These are phyloP conservation scores for Termitomyces sp. DNA, from an alignment of 768 basidiomycete species.

Conservation along the genomic window DNA sequence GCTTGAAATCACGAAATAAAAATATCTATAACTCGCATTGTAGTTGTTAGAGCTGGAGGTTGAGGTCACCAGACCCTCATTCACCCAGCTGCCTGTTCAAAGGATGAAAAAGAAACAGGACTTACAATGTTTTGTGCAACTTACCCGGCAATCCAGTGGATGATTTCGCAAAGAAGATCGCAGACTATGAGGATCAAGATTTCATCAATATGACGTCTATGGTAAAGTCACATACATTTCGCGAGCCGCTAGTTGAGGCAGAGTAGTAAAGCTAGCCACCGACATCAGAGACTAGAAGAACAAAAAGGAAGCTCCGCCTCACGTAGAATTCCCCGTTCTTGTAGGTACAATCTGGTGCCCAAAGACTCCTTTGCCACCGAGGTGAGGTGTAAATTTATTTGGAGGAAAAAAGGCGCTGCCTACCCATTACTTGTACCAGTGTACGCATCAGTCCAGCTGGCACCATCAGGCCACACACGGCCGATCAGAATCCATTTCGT, in stretches of 20 bases:
- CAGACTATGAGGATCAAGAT: slow-evolving; percentile 31
- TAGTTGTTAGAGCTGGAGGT: slow-evolving; percentile 38
- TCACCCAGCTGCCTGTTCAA: slow-evolving; percentile 36
- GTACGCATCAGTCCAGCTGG: slow-evolving; percentile 47
- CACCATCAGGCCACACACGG: slow-evolving; percentile 54
- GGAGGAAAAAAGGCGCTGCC: background rate
- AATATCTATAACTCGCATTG: slow-evolving; percentile 28
- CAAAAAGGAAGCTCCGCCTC: background rate
- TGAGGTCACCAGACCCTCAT: slow-evolving; percentile 47
- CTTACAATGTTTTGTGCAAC: background rate
- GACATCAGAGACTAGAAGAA: background rate
- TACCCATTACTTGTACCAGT: slow-evolving; percentile 47
- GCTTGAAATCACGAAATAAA: background rate
- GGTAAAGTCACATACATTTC: slow-evolving; percentile 31
- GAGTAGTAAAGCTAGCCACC: slow-evolving; percentile 47
- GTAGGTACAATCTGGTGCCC: slow-evolving; percentile 39
- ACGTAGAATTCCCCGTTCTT: slow-evolving; percentile 29
- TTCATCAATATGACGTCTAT: background rate
- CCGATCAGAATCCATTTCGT: slow-evolving; percentile 20
- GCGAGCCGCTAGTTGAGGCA: slow-evolving; percentile 52
- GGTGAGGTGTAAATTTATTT: background rate
- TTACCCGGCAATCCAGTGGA: slow-evolving; percentile 43
- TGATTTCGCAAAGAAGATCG: slow-evolving; percentile 53
- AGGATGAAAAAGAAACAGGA: background rate
- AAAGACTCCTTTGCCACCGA: slow-evolving; percentile 19